phyloP scores from a whole-genome alignment of 306 rosid genomes.

The Prunus campanulata region DNA sequence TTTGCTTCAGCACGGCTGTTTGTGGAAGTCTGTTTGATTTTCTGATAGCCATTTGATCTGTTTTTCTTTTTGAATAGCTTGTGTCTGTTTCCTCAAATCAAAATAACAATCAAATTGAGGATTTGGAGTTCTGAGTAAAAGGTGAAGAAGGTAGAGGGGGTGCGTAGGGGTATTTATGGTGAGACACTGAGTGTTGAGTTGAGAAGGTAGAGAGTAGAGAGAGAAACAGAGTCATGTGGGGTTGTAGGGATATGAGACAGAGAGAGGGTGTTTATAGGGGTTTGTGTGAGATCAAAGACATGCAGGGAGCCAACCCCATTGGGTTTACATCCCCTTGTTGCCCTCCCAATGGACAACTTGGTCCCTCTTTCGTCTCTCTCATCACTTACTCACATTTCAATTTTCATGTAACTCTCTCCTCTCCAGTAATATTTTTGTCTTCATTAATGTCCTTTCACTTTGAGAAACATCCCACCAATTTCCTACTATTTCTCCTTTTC shows the following conservation, averaged over 20 bases:
- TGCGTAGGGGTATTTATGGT: constrained; percentile 54
- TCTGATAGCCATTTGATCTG: constrained; percentile 54
- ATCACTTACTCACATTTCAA: not conserved
- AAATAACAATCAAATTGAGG: too few relatives aligned
- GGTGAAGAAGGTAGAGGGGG: constrained; percentile 9
- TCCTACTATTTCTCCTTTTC: constrained; percentile 26
- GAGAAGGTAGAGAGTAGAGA: constrained; percentile 5
- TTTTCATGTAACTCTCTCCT: not conserved
- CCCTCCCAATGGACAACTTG: constrained; percentile 47
- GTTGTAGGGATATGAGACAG: constrained; percentile 46
- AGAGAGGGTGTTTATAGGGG: constrained; percentile 34
- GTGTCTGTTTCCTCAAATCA: not conserved
- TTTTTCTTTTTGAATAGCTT: too few relatives aligned
- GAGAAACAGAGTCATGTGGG: constrained; percentile 49
- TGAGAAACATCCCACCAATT: constrained; percentile 45
- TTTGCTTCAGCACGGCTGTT: constrained; percentile 69
- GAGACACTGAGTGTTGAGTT: not conserved
- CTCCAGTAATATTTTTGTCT: not conserved
- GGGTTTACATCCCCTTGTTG: constrained; percentile 40
- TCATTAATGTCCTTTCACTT: not conserved
- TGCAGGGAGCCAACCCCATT: constrained; percentile 29
- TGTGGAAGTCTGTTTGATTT: constrained; percentile 57
- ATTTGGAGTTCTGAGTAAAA: not conserved
- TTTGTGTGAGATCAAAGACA: constrained; percentile 23
- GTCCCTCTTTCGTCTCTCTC: constrained; percentile 34